A percentile compares a stretch with the other conserved stretches of the same genome.
These are phyloP conservation scores for Cryptococcus amylolentus DNA, from an alignment of 1,284 basidiomycete species.

Conservation along the genomic window DNA sequence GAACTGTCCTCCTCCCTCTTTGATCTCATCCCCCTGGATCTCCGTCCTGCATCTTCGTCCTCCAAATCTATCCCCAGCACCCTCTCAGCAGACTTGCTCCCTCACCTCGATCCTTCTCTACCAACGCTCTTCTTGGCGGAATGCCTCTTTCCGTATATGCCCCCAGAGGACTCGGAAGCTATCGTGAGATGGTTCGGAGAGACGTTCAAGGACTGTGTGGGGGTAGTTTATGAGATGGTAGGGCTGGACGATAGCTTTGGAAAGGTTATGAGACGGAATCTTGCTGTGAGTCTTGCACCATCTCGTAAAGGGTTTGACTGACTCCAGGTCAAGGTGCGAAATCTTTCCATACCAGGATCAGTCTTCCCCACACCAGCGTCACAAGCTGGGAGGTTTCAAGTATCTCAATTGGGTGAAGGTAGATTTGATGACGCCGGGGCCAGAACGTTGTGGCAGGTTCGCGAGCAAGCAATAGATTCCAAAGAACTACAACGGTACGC, in stretches of 20 bases:
- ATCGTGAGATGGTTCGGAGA: conserved; percentile 73
- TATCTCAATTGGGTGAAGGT: conserved; percentile 19
- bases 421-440: conserved; percentile 59
- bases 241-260: conserved; percentile 79
- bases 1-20: conserved; percentile 64
- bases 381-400: conserved; percentile 62
- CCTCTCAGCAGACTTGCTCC: conserved; percentile 21
- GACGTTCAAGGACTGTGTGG: conserved; percentile 51
- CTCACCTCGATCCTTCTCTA: conserved; percentile 59
- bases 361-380: conserved; percentile 59
- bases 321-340: conserved; percentile 48
- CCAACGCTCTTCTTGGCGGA: conserved; percentile 85
- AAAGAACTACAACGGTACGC: conserved; percentile 64
- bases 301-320: not conserved
- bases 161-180: conserved; percentile 57
- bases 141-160: conserved; percentile 88
- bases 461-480: conserved; percentile 56
- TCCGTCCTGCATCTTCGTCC: conserved; percentile 55
- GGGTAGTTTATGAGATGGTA: conserved; percentile 85
- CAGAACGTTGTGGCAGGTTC: conserved; percentile 65
- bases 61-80: conserved; percentile 30
- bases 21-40: conserved; percentile 69
- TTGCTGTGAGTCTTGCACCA: conserved; percentile 57
- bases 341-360: conserved; percentile 70
- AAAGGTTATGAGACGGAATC: conserved; percentile 77